Conservation (phyloP, 257 asterid genomes). For the Nemophila menziesii region DNA sequence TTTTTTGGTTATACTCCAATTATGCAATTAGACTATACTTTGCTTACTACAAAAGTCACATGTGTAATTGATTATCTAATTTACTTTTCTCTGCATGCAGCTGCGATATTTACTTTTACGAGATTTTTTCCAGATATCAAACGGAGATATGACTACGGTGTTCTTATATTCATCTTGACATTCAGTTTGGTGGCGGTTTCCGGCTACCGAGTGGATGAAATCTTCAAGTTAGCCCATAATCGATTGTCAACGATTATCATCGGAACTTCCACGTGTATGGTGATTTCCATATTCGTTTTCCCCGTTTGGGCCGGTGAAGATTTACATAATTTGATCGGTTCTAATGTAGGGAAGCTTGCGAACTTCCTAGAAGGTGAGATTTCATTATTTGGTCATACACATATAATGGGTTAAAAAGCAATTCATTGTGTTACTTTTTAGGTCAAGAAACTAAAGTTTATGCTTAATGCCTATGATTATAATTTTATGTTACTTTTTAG, state of each 20-base stretch:
- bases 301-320: slow-evolving; percentile 95
- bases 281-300: slow-evolving; percentile 35
- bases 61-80: not conserved
- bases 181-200: slow-evolving; percentile 71
- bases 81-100: slow-evolving; percentile 20
- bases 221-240: slow-evolving; percentile 45
- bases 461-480: too few relatives aligned
- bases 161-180: slow-evolving; percentile 53
- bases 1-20: not conserved
- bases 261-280: slow-evolving; percentile 53
- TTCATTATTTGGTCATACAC: too few relatives aligned
- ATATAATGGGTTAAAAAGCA: too few relatives aligned
- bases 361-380: slow-evolving; percentile 41
- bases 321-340: slow-evolving; percentile 35
- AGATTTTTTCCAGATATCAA: slow-evolving; percentile 53
- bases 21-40: too few relatives aligned
- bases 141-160: slow-evolving; percentile 64
- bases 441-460: too few relatives aligned
- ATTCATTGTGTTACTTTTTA: too few relatives aligned
- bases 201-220: slow-evolving; percentile 46
- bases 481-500: too few relatives aligned
- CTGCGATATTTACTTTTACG: slow-evolving; percentile 39
- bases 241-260: slow-evolving; percentile 50
- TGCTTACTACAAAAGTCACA: too few relatives aligned
- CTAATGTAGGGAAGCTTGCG: slow-evolving; percentile 45